Evolutionary conservation across 306 rosid genomes (phyloP).

Genomic region (Vigna trinervia): DNA sequence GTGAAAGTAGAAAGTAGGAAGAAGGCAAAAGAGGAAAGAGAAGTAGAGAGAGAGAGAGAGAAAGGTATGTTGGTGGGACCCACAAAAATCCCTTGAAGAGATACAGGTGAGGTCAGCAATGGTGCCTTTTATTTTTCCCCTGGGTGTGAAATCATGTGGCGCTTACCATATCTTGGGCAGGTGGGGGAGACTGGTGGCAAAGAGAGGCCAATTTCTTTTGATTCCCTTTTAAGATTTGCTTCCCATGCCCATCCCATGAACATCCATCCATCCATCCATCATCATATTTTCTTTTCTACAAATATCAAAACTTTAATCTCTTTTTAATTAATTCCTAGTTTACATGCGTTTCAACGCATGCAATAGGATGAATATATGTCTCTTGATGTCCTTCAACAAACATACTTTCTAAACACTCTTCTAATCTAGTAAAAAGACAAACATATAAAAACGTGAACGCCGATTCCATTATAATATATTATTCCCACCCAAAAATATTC

Average conservation of each 20-base stretch:
- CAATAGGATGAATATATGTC: background rate
- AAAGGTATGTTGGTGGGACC: slow-evolving; percentile 49
- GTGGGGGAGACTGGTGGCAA: slow-evolving; percentile 70
- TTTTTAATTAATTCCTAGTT: background rate
- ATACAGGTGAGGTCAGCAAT: slow-evolving; percentile 88
- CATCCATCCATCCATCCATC: slow-evolving; percentile 37
- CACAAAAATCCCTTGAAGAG: slow-evolving; percentile 75
- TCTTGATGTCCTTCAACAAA: background rate
- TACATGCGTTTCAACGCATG: slow-evolving; percentile 4
- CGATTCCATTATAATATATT: background rate
- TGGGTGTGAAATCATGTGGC: slow-evolving; percentile 76
- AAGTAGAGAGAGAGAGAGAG: background rate
- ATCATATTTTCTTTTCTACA: too few relatives aligned
- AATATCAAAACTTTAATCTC: background rate
- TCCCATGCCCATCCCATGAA: slow-evolving; percentile 63
- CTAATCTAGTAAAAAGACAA: background rate
- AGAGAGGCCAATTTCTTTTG: slow-evolving; percentile 79
- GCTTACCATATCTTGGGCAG: slow-evolving; percentile 73
- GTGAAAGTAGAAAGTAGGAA: slow-evolving; percentile 15
- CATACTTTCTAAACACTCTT: background rate
- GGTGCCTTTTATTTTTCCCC: slow-evolving; percentile 37
- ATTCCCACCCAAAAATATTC: background rate
- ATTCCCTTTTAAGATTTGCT: slow-evolving; percentile 85
- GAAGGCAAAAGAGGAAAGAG: slow-evolving; percentile 4
- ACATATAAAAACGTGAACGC: background rate